Conservation (phyloP, 352 stramenopile genomes). For the Peronospora destructor region DNA sequence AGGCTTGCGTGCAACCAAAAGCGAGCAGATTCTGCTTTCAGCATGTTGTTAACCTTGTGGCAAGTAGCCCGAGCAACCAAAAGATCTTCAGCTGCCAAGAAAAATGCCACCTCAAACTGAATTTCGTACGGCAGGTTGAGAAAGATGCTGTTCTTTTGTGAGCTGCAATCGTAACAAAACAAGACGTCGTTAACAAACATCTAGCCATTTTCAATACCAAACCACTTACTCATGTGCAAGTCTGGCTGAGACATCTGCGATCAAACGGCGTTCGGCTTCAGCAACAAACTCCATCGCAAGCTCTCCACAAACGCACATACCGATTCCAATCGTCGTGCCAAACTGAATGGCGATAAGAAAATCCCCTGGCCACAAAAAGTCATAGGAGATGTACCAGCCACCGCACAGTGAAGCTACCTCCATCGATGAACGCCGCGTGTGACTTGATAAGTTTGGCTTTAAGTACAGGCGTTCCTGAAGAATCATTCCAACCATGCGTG, state of each 20-base stretch:
- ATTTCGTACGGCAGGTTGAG: slow-evolving; percentile 75
- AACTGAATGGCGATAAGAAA: slow-evolving; percentile 70
- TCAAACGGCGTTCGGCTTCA: slow-evolving; percentile 51
- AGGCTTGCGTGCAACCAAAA: slow-evolving; percentile 83
- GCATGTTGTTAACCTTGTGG: slow-evolving; percentile 77
- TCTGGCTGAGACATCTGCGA: slow-evolving; percentile 42
- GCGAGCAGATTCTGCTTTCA: slow-evolving; percentile 72
- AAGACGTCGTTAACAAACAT: slow-evolving; percentile 4
- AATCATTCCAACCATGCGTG: slow-evolving; percentile 67
- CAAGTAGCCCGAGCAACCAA: slow-evolving; percentile 64
- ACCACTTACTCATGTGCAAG: slow-evolving; percentile 39
- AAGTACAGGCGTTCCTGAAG: slow-evolving; percentile 72
- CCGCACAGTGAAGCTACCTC: slow-evolving; percentile 49
- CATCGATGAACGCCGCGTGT: slow-evolving; percentile 45
- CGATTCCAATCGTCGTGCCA: slow-evolving; percentile 63
- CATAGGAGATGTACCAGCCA: slow-evolving; percentile 62
- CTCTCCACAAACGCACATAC: slow-evolving; percentile 62
- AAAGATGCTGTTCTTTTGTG: slow-evolving; percentile 54
- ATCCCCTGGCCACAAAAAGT: slow-evolving; percentile 59
- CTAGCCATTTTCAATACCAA: not conserved
- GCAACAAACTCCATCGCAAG: slow-evolving; percentile 59
- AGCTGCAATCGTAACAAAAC: slow-evolving; percentile 24
- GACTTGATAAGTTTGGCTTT: slow-evolving; percentile 48
- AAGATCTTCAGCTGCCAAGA: slow-evolving; percentile 69
- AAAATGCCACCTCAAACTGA: slow-evolving; percentile 71